Evolutionary conservation across 371 early-diverging fungal genomes (phyloP), one percentile per base, ranked within the genome.

Genomic region (Syncephalastrum contaminatum): DNA sequence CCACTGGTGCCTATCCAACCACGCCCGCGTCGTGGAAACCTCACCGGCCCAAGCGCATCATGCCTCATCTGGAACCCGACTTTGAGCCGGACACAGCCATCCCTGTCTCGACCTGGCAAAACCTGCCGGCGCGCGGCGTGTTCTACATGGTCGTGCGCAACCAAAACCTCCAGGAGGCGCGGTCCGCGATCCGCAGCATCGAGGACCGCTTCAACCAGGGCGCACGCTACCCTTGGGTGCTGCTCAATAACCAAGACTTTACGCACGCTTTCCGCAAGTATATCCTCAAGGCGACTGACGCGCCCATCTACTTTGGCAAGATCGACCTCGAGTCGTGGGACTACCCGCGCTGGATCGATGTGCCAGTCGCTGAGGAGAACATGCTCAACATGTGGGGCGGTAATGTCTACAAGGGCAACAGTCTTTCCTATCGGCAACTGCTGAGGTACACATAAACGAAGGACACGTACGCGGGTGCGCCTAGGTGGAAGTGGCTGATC

Each of bases 271-370:
- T 79, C 43, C 69, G 61, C 20, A 63, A 59, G 14, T 66, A 70
- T 24, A 62, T 67, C 2, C 41, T 39, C 20, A 64, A 45, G n/a
- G 66, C 68, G 0, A 67, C 76, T 2, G 54, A 59, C 0, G 69
- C 63, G 2, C 63, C 64, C 4, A 53, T 69, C 18, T 77, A 54
- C 18, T 81, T 77, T 69, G 81, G 76, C 10, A 60, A 67, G 14
- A 70, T 77, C 21, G 73, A 79, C 54, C 43, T 58, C 8, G 64
- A 70, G 6, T 72, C 70, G 3, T 81, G 76, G 72, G 47, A 59
- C 10, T 75, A 74, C 42, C 83, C 83, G 41, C 58, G 61, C 15
- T 75, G 80, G 78, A 72, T 83, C 20, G 78, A 81, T 27, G 44
- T 65, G 16, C 48, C 57, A 18, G 47, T 62, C 12, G 69, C 69